phyloP scores from a whole-genome alignment of 768 basidiomycete species.

The Auricularia heimuer region DNA sequence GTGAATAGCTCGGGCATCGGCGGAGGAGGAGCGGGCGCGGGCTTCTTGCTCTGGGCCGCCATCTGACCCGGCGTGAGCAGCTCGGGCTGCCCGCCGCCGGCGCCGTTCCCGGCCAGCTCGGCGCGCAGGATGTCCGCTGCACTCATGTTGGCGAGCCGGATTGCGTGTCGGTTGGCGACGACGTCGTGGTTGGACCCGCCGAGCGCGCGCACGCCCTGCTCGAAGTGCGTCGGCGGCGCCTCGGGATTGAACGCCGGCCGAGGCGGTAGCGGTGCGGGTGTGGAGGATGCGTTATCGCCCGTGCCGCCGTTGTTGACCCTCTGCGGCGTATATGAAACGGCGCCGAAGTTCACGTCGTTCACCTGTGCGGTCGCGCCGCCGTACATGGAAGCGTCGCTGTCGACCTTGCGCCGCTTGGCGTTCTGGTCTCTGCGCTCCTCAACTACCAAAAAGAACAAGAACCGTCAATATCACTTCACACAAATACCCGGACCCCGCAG shows the following conservation, averaged over 20 bases:
- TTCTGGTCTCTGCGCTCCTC: conserved; percentile 91
- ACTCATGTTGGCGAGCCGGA: conserved; percentile 93
- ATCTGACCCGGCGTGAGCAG: conserved; percentile 22
- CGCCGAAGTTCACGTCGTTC: background rate
- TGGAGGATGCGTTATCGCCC: background rate
- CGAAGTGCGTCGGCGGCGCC: conserved; percentile 9
- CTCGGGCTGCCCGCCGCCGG: conserved; percentile 21
- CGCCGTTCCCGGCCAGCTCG: conserved; percentile 50
- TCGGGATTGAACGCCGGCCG: conserved; percentile 12
- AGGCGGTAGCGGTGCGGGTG: background rate
- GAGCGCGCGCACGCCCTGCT: conserved; percentile 26
- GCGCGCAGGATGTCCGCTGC: conserved; percentile 92
- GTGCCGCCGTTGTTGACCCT: background rate
- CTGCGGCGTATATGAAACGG: conserved; percentile 1
- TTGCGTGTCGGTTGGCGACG: conserved; percentile 80
- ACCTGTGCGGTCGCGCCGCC: background rate
- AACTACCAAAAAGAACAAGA: conserved; percentile 36
- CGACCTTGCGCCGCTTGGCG: conserved; percentile 76
- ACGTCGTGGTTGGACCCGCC: conserved; percentile 84
- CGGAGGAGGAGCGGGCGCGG: background rate
- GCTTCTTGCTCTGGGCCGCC: background rate
- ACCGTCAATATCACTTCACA: background rate
- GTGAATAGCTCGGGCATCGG: conserved; percentile 28
- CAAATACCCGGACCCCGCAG: background rate
- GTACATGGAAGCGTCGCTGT: conserved; percentile 28